A percentile compares a stretch with the other conserved stretches of the same genome.
These are phyloP conservation scores for Populus ilicifolia DNA, from an alignment of 345 rosid genomes.

Conservation along the genomic window DNA sequence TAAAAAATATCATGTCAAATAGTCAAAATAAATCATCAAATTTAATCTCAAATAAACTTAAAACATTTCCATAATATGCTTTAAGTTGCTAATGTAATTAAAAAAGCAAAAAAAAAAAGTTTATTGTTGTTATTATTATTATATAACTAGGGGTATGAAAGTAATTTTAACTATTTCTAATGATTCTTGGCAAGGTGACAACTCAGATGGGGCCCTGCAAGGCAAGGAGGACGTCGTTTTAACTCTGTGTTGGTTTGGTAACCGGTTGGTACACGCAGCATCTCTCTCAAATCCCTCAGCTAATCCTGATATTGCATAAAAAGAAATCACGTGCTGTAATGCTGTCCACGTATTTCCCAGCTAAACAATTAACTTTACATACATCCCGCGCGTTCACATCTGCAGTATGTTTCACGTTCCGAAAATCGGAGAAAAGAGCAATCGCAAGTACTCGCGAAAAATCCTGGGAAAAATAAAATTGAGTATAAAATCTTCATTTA, in stretches of 20 bases:
- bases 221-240: not conserved
- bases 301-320: not conserved
- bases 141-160: not conserved
- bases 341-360: constrained; percentile 19
- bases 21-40: too few species aligned
- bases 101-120: too few species aligned
- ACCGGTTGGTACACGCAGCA: not conserved
- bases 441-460: too few species aligned
- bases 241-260: not conserved
- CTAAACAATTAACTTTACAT: not conserved
- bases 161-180: too few species aligned
- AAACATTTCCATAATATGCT: too few species aligned
- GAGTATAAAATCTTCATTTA: too few species aligned
- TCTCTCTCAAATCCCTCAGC: not conserved
- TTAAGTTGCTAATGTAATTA: too few species aligned
- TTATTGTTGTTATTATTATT: too few species aligned
- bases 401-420: not conserved
- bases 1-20: too few species aligned
- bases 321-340: constrained; percentile 18
- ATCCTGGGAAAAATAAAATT: too few species aligned
- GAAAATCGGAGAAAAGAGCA: not conserved
- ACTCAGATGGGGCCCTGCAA: not conserved
- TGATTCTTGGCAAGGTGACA: not conserved
- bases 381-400: not conserved
- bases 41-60: too few species aligned